phyloP scores from a whole-genome alignment of 2,329 filamentous ascomycete genomes.

The Paracorniculantispora psalliotae region DNA sequence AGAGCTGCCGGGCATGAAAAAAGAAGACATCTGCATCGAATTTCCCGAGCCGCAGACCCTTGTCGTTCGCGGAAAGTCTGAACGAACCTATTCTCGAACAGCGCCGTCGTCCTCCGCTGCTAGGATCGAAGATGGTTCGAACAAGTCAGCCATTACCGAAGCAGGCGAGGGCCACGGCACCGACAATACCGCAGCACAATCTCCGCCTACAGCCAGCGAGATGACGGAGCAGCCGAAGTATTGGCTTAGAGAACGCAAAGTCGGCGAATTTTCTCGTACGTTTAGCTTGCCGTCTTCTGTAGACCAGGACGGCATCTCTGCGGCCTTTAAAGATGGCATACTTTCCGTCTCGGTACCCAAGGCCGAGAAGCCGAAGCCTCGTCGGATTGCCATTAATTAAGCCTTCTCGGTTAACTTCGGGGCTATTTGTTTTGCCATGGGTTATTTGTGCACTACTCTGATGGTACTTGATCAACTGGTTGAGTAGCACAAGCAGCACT shows the following conservation, averaged over 20 bases:
- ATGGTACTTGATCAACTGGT: no score
- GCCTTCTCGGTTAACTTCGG: no score
- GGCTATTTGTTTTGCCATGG: no score
- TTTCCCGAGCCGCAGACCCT: slow-evolving; percentile 64
- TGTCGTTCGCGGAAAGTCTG: slow-evolving; percentile 54
- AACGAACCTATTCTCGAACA: slow-evolving; percentile 43
- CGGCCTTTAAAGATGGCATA: slow-evolving; percentile 55
- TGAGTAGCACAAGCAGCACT: no score
- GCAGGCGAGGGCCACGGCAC: slow-evolving; percentile 17
- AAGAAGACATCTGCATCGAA: slow-evolving; percentile 63
- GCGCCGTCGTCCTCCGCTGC: slow-evolving; percentile 33
- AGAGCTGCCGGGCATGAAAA: slow-evolving; percentile 63
- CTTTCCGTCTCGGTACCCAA: slow-evolving; percentile 56
- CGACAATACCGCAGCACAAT: background rate
- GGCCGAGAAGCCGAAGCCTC: slow-evolving; percentile 44
- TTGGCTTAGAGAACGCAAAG: background rate
- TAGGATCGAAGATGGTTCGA: slow-evolving; percentile 36
- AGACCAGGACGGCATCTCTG: slow-evolving; percentile 50
- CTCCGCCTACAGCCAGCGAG: background rate
- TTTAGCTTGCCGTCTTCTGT: slow-evolving; percentile 57
- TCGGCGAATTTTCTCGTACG: slow-evolving; percentile 51
- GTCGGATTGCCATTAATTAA: slow-evolving; percentile 45
- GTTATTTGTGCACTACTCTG: no score
- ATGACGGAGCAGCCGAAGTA: slow-evolving; percentile 2
- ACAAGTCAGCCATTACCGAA: slow-evolving; percentile 31